Evolutionary conservation across 208 protist genomes (phyloP).

Genomic region (Acanthamoeba royreba): DNA sequence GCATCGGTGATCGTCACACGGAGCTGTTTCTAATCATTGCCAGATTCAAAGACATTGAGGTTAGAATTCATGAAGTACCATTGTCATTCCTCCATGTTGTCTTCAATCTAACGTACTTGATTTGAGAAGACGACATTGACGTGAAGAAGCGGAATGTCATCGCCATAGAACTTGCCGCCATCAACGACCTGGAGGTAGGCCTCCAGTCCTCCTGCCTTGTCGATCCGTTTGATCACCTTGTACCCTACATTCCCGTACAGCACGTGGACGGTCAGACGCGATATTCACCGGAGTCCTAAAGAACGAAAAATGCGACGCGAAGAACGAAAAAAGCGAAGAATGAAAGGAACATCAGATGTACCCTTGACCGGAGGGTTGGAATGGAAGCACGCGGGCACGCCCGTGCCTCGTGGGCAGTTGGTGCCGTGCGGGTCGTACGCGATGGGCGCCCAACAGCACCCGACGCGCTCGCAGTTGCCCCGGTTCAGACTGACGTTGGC

Average conservation of each 20-base stretch:
- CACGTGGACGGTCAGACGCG: too few species aligned
- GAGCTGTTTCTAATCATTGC: constrained; percentile 6
- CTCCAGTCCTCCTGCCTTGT: neutral
- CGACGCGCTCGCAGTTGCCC: neutral
- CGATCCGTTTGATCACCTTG: neutral
- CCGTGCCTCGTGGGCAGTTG: neutral
- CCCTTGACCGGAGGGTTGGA: neutral
- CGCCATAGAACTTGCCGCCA: constrained; percentile 49
- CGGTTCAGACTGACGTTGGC: neutral
- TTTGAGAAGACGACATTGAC: constrained; percentile 55
- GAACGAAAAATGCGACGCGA: neutral
- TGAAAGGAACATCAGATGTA: neutral
- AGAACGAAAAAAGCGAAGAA: neutral
- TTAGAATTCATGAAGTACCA: neutral
- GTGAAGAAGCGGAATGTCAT: constrained; percentile 57
- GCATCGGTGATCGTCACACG: constrained; percentile 63
- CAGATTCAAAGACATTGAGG: neutral
- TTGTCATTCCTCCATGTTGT: neutral
- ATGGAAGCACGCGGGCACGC: neutral
- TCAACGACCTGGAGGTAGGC: neutral
- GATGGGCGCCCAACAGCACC: neutral
- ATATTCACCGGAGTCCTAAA: neutral
- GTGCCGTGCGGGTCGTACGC: neutral
- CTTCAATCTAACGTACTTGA: neutral
- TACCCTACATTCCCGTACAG: neutral